Conservation (phyloP, 2,329 filamentous ascomycete genomes). For the Penicillium rolfsii region DNA sequence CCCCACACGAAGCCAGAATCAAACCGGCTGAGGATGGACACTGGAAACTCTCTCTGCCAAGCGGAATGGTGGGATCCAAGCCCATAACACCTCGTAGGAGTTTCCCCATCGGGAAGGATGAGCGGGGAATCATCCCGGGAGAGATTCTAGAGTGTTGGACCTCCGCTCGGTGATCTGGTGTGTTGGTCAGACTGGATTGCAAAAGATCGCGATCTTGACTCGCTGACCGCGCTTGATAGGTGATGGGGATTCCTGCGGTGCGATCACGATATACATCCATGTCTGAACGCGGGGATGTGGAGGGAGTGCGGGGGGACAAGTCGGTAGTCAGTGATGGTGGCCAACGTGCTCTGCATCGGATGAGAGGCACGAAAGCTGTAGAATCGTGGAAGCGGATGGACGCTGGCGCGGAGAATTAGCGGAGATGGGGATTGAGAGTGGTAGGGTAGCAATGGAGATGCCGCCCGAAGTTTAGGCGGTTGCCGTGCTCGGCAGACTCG, state of each 20-base stretch:
- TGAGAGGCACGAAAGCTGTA: background rate
- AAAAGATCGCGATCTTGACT: background rate
- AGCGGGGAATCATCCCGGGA: conserved; percentile 1
- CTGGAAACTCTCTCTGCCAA: background rate
- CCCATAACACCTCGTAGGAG: conserved; percentile 3
- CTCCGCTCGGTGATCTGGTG: background rate
- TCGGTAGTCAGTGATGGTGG: background rate
- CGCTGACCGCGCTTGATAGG: background rate
- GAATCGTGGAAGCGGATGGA: background rate
- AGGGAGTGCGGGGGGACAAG: background rate
- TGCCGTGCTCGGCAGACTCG: conserved; percentile 5
- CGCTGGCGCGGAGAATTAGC: conserved; percentile 16
- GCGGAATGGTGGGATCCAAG: background rate
- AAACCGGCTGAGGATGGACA: background rate
- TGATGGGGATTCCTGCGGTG: background rate
- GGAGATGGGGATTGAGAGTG: conserved; percentile 7
- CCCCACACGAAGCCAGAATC: background rate
- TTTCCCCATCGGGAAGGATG: conserved; percentile 15
- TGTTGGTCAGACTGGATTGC: background rate
- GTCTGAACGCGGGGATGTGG: background rate
- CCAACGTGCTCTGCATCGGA: background rate
- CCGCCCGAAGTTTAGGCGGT: conserved; percentile 11
- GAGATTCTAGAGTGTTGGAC: background rate
- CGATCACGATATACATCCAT: background rate
- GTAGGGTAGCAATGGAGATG: conserved; percentile 6